Base-by-base conservation (phyloP, 176 grass and related monocot species). In the Puccinellia tenuiflora region DNA sequence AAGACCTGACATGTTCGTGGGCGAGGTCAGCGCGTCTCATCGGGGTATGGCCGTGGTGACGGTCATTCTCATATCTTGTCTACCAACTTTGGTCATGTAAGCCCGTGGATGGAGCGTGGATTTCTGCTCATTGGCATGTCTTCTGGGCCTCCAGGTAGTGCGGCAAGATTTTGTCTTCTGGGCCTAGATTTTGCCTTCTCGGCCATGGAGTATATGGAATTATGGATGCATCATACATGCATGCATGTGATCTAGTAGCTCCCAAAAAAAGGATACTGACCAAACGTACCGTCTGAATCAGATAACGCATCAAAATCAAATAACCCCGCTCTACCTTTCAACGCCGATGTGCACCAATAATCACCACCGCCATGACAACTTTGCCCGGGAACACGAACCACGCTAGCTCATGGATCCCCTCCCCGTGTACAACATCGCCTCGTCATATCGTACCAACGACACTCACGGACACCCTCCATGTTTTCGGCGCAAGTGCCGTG, bases 331-430 rank as follows among this genome's bases (percentile, higher is more conserved):
- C 39, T 14, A 33, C n/a, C 71, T 65, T 59, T 77, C 62, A 71
- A 61, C 73, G 39, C 3, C 63, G 11, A 68, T 15, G 29, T 6
- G 39, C 52, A 30, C 31, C 86, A 83, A 72, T 83, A 79, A 73
- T 83, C 15, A 70, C 20, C 28, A 12, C 48, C 25, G 9, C 55
- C n/a, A 5, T 24, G 34, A 35, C 70, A 46, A 9, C 17, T 37
- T 20, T 12, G n/a, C 18, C 2, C 9, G 29, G n/a, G n/a, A n/a
- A n/a, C 40, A 17, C 45, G 7, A 25, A 5, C 25, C 65, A 26
- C 61, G n/a, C n/a, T n/a, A n/a, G 15, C 22, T 42, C 66, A 46
- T 4, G 33, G 33, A 34, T 62, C 30, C 17, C 31, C 61, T n/a
- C n/a, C n/a, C n/a, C n/a, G n/a, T n/a, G 61, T 20, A 65, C 64